Base-by-base conservation (phyloP, 1,284 basidiomycete genomes). In the Grifola frondosa region DNA sequence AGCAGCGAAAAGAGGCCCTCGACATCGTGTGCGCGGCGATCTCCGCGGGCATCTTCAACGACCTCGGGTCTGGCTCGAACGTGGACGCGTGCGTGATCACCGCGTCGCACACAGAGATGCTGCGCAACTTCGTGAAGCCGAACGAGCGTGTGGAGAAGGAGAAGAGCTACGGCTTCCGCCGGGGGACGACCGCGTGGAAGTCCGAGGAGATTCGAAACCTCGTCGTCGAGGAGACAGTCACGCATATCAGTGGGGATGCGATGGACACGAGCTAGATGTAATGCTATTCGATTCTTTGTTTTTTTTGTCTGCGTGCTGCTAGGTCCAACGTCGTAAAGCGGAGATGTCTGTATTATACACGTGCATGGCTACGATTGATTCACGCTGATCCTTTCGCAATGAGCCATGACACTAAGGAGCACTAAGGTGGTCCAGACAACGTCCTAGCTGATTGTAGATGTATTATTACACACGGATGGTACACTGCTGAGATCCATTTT, bases 31-130 rank as follows among this genome's bases (percentile, higher is more conserved):
- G 86, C 31, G 77, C 82, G 32, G 95, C 97, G 22, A 87, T 99
- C 60, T 85, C 87, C 34, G 88, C 92, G 1, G 97, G 97, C 79
- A 96, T 99, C 64, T 99, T 97, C 78, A 99, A 99, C 73, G 97
- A 99, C 73, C 78, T 99, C 30, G 97, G 97, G 8, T 97, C 94
- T 0, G 97, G 97, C 39, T 94, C 90, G 16, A 99, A 99, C 64
- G 85, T 99, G 57, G 97, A 99, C 65, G 95, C 95, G 0, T 96
- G 93, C 64, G 81, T 99, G 48, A 97, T 99, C 68, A 92, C 89
- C 9, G 82, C 84, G 41, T 68, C 74, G 40, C 72, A 84, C 54
- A 93, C 91, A 0, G 90, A 94, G 65, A 93, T 87, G 84, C 69
- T 97, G 52, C 78, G 97, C 57, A 92, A 97, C 71, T 84, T 90